Base-by-base conservation (phyloP, 2,329 filamentous ascomycete genomes). In the Chaetothyriales sp. region DNA sequence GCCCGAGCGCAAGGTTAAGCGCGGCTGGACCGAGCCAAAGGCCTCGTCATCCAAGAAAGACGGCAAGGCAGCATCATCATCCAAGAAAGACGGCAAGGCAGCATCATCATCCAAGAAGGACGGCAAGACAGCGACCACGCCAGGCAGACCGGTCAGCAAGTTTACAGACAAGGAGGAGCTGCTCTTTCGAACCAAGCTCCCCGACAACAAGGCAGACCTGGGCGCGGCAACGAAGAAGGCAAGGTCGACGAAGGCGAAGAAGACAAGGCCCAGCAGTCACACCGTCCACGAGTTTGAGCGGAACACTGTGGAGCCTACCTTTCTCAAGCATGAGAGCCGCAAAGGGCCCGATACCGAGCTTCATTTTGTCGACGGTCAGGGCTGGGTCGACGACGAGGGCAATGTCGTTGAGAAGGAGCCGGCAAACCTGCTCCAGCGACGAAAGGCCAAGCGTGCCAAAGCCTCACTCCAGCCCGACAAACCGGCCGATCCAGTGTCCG, bases 211-310 rank as follows among this genome's bases (percentile, higher is more conserved):
- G 56, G 48, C 56, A 8, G 58, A 61, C 13, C 55, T 54, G 25
- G 46, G 52, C 18, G 46, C 33, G 18, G 45, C 44, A 20, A 51
- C 56, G 19, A 53, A 55, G 19, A 58, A 58, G 33, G 50, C 55
- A 15, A 69, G 68, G 47, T 85, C 73, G 56, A 74, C 75, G 59
- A 81, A 77, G 59, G 81, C 80, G 60, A 80, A 77, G 64, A 78
- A 78, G 58, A 78, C 75, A 54, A 77, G 80, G 60, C 75, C 76
- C 46, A 74, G 73, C 19, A 79, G 85, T 54, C 75, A 83, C 1
- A 73, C 87, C 3, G 77, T 97, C 2, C 89, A 97, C 67, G 92
- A 98, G 65, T 97, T 95, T 64, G 80, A 85, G 60, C 89, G 88
- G 65, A 89, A 85, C 6, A 81, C 80, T 40, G 90, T 88, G 61